Base-by-base conservation (phyloP, 1,284 basidiomycete species). In the Cryptococcus sp. region DNA sequence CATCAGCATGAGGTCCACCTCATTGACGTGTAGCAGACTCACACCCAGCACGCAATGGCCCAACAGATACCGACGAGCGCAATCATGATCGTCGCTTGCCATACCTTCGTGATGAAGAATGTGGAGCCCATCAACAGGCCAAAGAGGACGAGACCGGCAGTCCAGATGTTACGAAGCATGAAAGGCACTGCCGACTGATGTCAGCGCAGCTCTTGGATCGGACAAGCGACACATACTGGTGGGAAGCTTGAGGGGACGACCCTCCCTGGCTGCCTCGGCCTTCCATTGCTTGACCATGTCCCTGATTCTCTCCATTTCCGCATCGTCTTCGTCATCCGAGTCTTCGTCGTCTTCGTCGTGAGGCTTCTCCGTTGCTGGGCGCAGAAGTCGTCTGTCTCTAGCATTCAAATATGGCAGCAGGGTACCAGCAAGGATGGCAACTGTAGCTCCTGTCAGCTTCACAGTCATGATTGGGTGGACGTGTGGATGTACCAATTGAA, bases 41-140 rank as follows among this genome's bases (percentile, higher is more conserved):
- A 74, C 54, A 90, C 90, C 93, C 93, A 96, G 80, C 91, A 92
- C 16, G 92, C 91, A 22, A 96, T 89, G 1, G 92, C 91, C 93
- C 93, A 97, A 73, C 88, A 91, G 42, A 96, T 88, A 44, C 93
- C 93, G 16, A 93, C 86, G 42, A 93, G 75, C 53, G 87, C 87
- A 54, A 97, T 90, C 68, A 90, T 86, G 23, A 87, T 75, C 13
- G 89, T 90, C 10, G 93, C 93, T 80, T 89, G 86, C 71, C 82
- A 80, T 0, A 92, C 89, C 6, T 86, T 89, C 15, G 80, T 82
- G 69, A 95, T 86, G 75, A 90, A 90, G 80, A 94, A 90, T 0
- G 92, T 93, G 42, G 86, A 87, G 64, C 88, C 83, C 69, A 90
- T 92, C 58, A 94, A 80, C 19, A 87, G 51, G 13, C 84, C 85